These are phyloP conservation scores for Lycium barbarum DNA, from an alignment of 257 asterid genomes.

Conservation along the genomic window DNA sequence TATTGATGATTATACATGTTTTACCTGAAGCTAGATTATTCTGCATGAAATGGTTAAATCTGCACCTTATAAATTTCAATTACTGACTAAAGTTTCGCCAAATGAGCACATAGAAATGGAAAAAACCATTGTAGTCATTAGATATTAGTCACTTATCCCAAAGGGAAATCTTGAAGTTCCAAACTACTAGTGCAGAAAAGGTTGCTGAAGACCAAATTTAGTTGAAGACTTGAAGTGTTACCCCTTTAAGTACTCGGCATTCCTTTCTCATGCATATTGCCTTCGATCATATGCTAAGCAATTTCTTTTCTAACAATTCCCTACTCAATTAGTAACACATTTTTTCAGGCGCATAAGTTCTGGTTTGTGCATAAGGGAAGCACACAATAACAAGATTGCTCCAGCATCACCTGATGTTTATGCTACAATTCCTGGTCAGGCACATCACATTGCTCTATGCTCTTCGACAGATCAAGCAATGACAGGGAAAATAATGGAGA, in stretches of 20 bases:
- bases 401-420: conserved; percentile 45
- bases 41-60: not conserved
- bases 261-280: not conserved
- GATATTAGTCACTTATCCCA: too few species aligned
- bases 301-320: not conserved
- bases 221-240: too few species aligned
- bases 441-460: conserved; percentile 36
- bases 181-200: too few species aligned
- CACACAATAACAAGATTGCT: conserved; percentile 56
- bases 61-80: too few species aligned
- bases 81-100: too few species aligned
- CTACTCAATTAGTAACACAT: not conserved
- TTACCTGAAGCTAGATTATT: not conserved
- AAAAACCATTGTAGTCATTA: too few species aligned
- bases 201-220: too few species aligned
- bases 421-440: conserved; percentile 27
- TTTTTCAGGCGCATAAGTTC: conserved; percentile 55
- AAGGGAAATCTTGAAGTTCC: too few species aligned
- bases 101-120: too few species aligned
- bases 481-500: not conserved
- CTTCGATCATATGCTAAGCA: not conserved
- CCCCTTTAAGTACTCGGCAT: not conserved
- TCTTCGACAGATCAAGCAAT: conserved; percentile 36
- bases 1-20: not conserved
- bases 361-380: conserved; percentile 44